A percentile compares a stretch with the other conserved stretches of the same genome.
These are phyloP conservation scores for Mycena capillaripes DNA, from an alignment of 768 basidiomycete species.

Conservation along the genomic window DNA sequence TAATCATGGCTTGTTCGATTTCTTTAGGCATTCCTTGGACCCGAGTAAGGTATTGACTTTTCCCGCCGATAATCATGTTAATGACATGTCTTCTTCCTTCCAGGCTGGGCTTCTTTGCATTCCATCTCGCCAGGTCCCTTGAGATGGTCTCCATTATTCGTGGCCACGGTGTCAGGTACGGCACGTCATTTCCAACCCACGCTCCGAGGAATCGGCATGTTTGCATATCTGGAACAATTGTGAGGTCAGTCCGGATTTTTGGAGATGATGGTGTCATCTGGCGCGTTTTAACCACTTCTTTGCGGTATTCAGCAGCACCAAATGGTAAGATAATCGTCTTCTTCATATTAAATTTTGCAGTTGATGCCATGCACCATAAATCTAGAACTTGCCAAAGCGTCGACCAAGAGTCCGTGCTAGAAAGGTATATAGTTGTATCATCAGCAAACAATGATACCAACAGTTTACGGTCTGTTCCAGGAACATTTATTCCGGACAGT, in stretches of 20 bases:
- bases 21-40: conserved; percentile 43
- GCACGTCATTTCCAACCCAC: not conserved
- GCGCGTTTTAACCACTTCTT: not conserved
- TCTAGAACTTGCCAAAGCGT: not conserved
- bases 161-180: not conserved
- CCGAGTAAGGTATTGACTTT: conserved; percentile 43
- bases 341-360: not conserved
- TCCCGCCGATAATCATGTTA: conserved; percentile 38
- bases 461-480: conserved; percentile 14
- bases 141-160: not conserved
- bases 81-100: conserved; percentile 36
- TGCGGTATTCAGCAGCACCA: not conserved
- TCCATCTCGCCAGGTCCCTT: not conserved
- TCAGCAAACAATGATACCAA: conserved; percentile 44
- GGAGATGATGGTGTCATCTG: not conserved
- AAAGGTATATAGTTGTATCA: conserved; percentile 42
- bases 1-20: not conserved
- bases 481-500: conserved; percentile 38
- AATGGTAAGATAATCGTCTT: not conserved
- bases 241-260: not conserved
- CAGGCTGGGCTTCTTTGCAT: conserved; percentile 26
- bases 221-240: not conserved
- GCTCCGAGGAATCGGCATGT: not conserved
- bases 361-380: not conserved
- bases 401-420: not conserved